Conservation (phyloP, 2,329 filamentous ascomycete species). For the Aurifilum marmelostoma region DNA sequence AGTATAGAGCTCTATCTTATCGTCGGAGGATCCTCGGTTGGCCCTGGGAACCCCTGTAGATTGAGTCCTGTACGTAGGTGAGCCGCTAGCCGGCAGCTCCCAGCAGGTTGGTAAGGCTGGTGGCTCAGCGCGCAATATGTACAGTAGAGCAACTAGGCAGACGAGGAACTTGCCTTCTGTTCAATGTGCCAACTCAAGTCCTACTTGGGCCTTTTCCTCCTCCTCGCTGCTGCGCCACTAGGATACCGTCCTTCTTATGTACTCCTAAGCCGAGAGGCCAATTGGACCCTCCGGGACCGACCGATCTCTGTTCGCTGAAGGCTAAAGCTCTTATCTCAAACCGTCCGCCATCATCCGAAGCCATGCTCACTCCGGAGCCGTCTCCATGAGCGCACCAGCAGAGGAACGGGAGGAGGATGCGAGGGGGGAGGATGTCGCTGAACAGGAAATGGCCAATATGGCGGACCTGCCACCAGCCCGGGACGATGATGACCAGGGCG, state of each 20-base stretch:
- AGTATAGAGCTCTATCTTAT: slow-evolving; percentile 13
- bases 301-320: not conserved
- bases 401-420: slow-evolving; percentile 64
- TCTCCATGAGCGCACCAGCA: slow-evolving; percentile 71
- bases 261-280: not conserved
- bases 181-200: not conserved
- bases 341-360: slow-evolving; percentile 13
- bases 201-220: not conserved
- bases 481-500: slow-evolving; percentile 47
- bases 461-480: slow-evolving; percentile 48
- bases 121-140: not conserved
- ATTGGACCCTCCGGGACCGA: not conserved
- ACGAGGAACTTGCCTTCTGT: not conserved
- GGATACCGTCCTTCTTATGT: not conserved
- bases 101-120: slow-evolving; percentile 20
- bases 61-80: slow-evolving; percentile 21
- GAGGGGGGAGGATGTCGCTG: slow-evolving; percentile 58
- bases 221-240: not conserved
- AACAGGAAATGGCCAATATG: slow-evolving; percentile 50
- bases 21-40: slow-evolving; percentile 6
- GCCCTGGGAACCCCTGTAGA: not conserved
- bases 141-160: not conserved
- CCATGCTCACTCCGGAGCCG: slow-evolving; percentile 39
- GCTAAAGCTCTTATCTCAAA: slow-evolving; percentile 31
- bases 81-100: slow-evolving; percentile 16